Evolutionary conservation across 2,329 filamentous ascomycete species (phyloP).

Genomic region (Aspergillus pseudoterreus): DNA sequence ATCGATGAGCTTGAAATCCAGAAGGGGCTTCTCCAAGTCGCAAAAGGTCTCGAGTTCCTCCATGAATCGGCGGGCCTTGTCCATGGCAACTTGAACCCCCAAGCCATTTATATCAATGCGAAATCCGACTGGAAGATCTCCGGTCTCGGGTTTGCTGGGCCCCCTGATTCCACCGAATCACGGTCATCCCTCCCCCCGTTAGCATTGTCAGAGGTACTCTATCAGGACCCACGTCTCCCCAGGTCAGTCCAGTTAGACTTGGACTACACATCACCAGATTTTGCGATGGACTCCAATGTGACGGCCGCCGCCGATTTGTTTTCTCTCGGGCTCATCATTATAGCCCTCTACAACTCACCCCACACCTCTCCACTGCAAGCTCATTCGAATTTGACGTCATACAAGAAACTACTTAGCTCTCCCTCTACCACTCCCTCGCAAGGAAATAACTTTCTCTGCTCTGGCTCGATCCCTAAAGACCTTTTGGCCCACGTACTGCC

Average conservation of each 20-base stretch:
- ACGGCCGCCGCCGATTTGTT: slow-evolving; percentile 87
- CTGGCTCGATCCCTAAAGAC: slow-evolving; percentile 74
- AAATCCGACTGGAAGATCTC: slow-evolving; percentile 99
- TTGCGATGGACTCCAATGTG: slow-evolving; percentile 85
- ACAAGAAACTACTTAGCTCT: slow-evolving; percentile 77
- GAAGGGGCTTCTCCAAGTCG: slow-evolving; percentile 88
- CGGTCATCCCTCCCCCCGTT: slow-evolving; percentile 74
- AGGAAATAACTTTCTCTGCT: slow-evolving; percentile 79
- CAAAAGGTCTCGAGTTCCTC: slow-evolving; percentile 89
- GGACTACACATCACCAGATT: slow-evolving; percentile 92
- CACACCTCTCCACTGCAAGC: slow-evolving; percentile 82
- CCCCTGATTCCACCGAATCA: slow-evolving; percentile 70
- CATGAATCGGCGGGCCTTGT: slow-evolving; percentile 93
- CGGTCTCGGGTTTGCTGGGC: slow-evolving; percentile 84
- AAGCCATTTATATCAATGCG: slow-evolving; percentile 87
- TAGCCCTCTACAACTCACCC: slow-evolving; percentile 92
- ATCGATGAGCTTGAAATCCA: slow-evolving; percentile 97
- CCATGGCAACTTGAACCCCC: slow-evolving; percentile 90
- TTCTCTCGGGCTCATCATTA: slow-evolving; percentile 80
- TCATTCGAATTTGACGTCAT: slow-evolving; percentile 74
- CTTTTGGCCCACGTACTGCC: slow-evolving; percentile 74
- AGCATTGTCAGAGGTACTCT: slow-evolving; percentile 76
- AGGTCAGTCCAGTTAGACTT: slow-evolving; percentile 80
- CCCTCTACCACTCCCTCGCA: slow-evolving; percentile 74
- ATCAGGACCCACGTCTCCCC: slow-evolving; percentile 80